Evolutionary conservation across 1,139 yeast genomes (phyloP).

Genomic region (Lodderomyces elongisporus): DNA sequence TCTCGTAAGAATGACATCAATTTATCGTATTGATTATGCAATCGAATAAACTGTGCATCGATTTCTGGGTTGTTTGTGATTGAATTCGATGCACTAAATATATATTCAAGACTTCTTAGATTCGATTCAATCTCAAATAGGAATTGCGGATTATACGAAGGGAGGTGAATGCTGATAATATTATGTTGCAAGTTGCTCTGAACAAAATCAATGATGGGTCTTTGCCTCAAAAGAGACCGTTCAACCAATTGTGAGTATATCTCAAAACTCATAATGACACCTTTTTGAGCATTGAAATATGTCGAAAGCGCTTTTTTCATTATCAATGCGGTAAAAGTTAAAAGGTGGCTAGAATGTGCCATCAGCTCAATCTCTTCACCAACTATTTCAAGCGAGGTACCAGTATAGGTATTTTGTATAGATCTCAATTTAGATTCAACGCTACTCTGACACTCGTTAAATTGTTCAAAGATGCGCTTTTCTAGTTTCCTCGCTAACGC

Average conservation of each 20-base stretch:
- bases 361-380: conserved; percentile 14
- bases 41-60: conserved; percentile 6
- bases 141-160: conserved; percentile 24
- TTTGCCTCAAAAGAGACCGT: conserved; percentile 4
- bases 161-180: conserved; percentile 21
- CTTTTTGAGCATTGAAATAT: conserved; percentile 16
- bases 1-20: conserved; percentile 13
- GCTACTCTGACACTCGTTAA: conserved; percentile 14
- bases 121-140: conserved; percentile 20
- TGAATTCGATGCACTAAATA: conserved; percentile 12
- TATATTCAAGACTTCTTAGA: conserved; percentile 14
- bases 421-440: conserved; percentile 7
- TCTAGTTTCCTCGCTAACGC: background rate
- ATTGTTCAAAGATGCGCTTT: conserved; percentile 13
- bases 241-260: conserved; percentile 12
- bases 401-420: conserved; percentile 4
- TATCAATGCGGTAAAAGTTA: conserved; percentile 17
- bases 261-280: conserved; percentile 7
- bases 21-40: conserved; percentile 12
- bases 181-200: conserved; percentile 14
- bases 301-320: conserved; percentile 20
- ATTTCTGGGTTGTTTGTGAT: conserved; percentile 3
- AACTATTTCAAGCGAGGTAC: conserved; percentile 5
- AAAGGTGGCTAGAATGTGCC: conserved; percentile 16
- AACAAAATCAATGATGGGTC: conserved; percentile 8